Percentiles rank a stretch among this genome's conserved stretches.
phyloP scores from a whole-genome alignment of 2,329 filamentous ascomycete species.

The Pestalotiopsis sp. region DNA sequence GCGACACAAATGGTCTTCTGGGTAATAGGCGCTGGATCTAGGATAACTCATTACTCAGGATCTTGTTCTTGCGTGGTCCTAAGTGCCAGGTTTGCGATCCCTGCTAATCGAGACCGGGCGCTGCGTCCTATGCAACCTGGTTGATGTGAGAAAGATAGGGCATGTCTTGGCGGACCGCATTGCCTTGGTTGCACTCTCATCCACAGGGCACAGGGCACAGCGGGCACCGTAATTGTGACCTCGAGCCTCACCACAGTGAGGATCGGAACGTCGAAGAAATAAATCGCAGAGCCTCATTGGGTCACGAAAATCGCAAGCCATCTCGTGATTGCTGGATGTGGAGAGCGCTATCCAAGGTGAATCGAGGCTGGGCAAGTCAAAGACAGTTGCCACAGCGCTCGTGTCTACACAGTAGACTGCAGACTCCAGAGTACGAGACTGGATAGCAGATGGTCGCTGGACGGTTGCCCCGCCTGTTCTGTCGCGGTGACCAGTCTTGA shows the following conservation, averaged over 20 bases:
- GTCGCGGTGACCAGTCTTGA: not conserved
- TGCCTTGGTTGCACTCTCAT: not conserved
- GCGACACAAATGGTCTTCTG: too few species aligned
- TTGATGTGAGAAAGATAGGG: not conserved
- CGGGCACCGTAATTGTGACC: too few species aligned
- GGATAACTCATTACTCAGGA: not conserved
- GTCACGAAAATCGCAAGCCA: not conserved
- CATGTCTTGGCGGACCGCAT: not conserved
- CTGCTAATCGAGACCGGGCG: not conserved
- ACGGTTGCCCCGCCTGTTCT: not conserved
- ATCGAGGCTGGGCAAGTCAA: not conserved
- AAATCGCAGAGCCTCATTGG: not conserved
- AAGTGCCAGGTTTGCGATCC: not conserved
- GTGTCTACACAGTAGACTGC: not conserved
- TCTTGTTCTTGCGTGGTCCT: not conserved
- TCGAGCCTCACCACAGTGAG: not conserved
- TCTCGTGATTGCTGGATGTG: not conserved
- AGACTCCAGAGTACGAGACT: not conserved
- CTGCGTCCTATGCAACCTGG: not conserved
- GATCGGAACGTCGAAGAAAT: not conserved
- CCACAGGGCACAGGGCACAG: not conserved
- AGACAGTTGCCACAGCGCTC: not conserved
- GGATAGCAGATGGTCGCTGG: not conserved
- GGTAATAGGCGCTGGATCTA: not conserved
- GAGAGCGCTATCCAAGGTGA: not conserved